Conservation (phyloP, 129 eudicot genomes). For the Deinandra increscens region DNA sequence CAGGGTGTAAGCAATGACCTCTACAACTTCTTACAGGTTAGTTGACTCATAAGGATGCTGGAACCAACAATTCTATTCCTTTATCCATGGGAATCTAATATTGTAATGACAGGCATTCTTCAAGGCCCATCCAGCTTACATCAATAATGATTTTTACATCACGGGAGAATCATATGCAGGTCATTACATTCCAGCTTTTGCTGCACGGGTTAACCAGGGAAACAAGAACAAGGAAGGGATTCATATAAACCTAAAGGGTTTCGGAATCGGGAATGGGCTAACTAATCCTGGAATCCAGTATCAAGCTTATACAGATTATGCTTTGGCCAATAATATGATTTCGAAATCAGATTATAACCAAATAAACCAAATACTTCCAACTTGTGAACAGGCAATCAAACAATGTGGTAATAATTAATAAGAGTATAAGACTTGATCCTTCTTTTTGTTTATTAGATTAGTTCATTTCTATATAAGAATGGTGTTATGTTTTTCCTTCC, state of each 20-base stretch:
- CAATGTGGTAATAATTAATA: conserved; percentile 57
- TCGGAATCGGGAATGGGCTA: conserved; percentile 53
- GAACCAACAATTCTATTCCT: neutral
- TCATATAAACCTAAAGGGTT: conserved; percentile 15
- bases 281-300: conserved; percentile 62
- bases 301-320: conserved; percentile 53
- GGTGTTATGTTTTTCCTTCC: conserved; percentile 5
- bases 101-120: conserved; percentile 54
- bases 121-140: conserved; percentile 43
- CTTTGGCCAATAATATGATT: conserved; percentile 44
- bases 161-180: no score
- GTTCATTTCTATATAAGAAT: neutral
- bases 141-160: no score
- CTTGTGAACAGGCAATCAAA: conserved; percentile 41
- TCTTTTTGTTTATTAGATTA: neutral
- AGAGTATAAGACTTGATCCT: conserved; percentile 1
- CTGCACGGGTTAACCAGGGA: conserved; percentile 19
- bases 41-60: neutral
- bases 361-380: conserved; percentile 31
- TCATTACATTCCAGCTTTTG: conserved; percentile 31
- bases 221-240: conserved; percentile 25
- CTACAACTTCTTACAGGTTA: conserved; percentile 81
- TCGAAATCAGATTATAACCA: conserved; percentile 30
- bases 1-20: conserved; percentile 61
- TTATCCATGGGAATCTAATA: conserved; percentile 16